A percentile compares a stretch with the other conserved stretches of the same genome.
Conservation (phyloP, 1,284 basidiomycete species). For the Mycosarcoma maydis region DNA sequence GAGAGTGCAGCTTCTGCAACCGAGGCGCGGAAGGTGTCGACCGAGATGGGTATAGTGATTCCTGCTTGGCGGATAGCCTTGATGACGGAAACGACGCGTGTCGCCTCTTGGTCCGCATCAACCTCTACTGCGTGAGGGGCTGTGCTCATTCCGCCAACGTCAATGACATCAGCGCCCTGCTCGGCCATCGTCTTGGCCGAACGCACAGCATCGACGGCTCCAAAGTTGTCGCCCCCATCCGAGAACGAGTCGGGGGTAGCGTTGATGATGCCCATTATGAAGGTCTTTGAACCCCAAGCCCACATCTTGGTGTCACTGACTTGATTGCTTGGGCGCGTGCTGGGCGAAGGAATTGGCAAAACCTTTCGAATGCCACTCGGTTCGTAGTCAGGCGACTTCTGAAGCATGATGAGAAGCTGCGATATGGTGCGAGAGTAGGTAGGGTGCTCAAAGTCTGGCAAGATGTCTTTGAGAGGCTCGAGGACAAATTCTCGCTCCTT, state of each 20-base stretch:
- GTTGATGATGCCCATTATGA: constrained; percentile 93
- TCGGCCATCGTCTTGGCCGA: constrained; percentile 47
- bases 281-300: constrained; percentile 70
- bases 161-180: constrained; percentile 77
- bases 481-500: constrained; percentile 91
- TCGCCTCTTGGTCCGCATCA: constrained; percentile 74
- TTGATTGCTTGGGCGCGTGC: constrained; percentile 4
- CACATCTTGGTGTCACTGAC: constrained; percentile 32
- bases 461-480: constrained; percentile 79
- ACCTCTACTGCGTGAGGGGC: constrained; percentile 59
- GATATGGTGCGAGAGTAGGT: constrained; percentile 51
- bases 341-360: constrained; percentile 40
- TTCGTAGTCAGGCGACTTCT: constrained; percentile 50
- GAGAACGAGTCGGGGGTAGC: constrained; percentile 97
- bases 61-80: constrained; percentile 54
- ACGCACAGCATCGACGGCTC: constrained; percentile 54
- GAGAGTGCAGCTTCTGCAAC: constrained; percentile 81
- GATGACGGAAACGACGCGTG: constrained; percentile 74
- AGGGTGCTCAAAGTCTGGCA: constrained; percentile 64
- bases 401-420: constrained; percentile 57
- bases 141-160: constrained; percentile 89
- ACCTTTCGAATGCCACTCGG: constrained; percentile 48
- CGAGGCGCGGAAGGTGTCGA: constrained; percentile 89
- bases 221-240: constrained; percentile 77
- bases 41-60: constrained; percentile 75